Evolutionary conservation across 345 rosid genomes (phyloP).

Genomic region (Ceriops zippeliana): DNA sequence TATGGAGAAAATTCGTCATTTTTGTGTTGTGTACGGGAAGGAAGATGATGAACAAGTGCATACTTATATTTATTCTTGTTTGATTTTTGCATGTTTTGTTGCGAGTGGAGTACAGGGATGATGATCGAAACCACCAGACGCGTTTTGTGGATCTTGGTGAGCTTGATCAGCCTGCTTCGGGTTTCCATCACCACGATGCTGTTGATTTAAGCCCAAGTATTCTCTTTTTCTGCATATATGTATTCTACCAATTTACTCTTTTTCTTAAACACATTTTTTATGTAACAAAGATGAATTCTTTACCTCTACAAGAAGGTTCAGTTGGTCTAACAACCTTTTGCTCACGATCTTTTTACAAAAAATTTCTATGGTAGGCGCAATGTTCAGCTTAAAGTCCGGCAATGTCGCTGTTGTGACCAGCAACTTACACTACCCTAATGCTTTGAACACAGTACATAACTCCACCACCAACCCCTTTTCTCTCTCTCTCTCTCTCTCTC

Average conservation of each 20-base stretch:
- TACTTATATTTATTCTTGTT: background rate
- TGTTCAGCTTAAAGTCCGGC: constrained; percentile 47
- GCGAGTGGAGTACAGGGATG: constrained; percentile 39
- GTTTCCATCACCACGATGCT: constrained; percentile 64
- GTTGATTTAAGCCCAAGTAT: constrained; percentile 80
- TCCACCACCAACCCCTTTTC: constrained; percentile 17
- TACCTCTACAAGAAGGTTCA: constrained; percentile 1
- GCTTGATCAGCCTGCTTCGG: constrained; percentile 60
- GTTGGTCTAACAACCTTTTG: constrained; percentile 2
- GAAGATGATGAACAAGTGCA: background rate
- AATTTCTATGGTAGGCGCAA: constrained; percentile 36
- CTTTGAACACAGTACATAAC: constrained; percentile 60
- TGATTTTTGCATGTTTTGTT: constrained; percentile 10
- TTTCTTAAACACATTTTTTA: background rate
- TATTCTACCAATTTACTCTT: background rate
- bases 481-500: background rate
- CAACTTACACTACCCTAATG: constrained; percentile 47
- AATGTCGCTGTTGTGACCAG: constrained; percentile 51
- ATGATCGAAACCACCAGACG: constrained; percentile 38
- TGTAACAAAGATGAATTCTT: background rate
- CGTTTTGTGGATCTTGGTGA: constrained; percentile 62
- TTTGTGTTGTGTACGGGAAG: background rate
- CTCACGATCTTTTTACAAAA: background rate
- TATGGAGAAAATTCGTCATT: background rate
- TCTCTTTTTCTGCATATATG: constrained; percentile 3